phyloP scores from a whole-genome alignment of 108 stramenopile species.

The Poteriospumella lacustris region DNA sequence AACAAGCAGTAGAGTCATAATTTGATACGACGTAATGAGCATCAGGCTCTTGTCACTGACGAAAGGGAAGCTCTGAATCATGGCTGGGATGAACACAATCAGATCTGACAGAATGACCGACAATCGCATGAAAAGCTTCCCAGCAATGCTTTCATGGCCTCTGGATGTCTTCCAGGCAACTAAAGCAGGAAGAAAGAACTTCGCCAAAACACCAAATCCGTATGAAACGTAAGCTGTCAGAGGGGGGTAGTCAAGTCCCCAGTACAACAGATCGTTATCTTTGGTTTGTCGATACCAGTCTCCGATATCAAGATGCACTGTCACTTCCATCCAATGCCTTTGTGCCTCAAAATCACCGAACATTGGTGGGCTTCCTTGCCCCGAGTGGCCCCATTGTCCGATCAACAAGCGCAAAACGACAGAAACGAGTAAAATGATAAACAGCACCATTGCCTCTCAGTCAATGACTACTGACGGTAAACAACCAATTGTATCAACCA shows the following conservation, averaged over 20 bases:
- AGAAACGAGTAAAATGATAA: neutral
- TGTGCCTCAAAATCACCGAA: constrained; percentile 93
- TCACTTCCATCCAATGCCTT: constrained; percentile 95
- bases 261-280: constrained; percentile 74
- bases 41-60: neutral
- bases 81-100: constrained; percentile 39
- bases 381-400: constrained; percentile 18
- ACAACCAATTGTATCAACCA: no score
- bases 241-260: constrained; percentile 94
- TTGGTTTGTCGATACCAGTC: constrained; percentile 70
- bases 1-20: neutral
- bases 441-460: no score
- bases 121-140: constrained; percentile 72
- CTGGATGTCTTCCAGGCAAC: constrained; percentile 63
- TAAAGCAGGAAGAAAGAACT: constrained; percentile 33
- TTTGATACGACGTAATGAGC: neutral
- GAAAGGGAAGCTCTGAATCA: neutral
- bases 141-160: constrained; percentile 68
- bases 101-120: constrained; percentile 64
- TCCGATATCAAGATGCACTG: constrained; percentile 63
- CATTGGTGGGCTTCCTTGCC: constrained; percentile 42
- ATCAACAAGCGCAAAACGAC: neutral
- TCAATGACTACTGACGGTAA: no score
- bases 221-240: constrained; percentile 76
- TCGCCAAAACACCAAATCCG: constrained; percentile 56